phyloP scores from a whole-genome alignment of 345 rosid species.

The Hirschfeldia incana region DNA sequence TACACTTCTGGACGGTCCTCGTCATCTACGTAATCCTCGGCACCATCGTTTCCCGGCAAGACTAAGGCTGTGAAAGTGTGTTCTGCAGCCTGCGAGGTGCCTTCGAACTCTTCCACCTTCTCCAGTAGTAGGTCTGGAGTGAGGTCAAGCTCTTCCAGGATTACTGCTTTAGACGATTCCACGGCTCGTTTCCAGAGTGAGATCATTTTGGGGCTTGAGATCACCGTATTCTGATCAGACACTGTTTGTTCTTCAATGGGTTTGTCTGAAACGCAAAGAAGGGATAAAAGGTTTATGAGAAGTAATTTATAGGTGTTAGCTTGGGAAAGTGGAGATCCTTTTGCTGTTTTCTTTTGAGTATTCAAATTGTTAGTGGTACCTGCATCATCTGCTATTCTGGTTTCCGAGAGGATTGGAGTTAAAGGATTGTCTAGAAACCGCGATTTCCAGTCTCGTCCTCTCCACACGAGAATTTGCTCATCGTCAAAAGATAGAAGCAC shows the following conservation, averaged over 20 bases:
- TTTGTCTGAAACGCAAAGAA: conserved; percentile 25
- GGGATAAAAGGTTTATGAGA: neutral
- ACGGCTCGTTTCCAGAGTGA: conserved; percentile 70
- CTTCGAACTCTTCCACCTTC: conserved; percentile 76
- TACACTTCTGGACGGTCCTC: conserved; percentile 35
- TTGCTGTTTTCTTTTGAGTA: conserved; percentile 5
- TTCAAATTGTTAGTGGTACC: conserved; percentile 33
- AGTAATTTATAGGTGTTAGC: neutral
- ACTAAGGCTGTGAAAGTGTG: conserved; percentile 73
- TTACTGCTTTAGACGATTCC: conserved; percentile 64
- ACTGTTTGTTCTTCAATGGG: conserved; percentile 7
- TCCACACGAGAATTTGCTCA: conserved; percentile 90
- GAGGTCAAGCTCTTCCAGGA: conserved; percentile 56
- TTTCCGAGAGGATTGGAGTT: conserved; percentile 37
- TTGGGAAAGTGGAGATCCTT: neutral
- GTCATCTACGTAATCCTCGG: conserved; percentile 40
- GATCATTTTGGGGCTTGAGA: conserved; percentile 80
- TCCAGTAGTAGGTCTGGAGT: conserved; percentile 67
- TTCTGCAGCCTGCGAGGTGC: conserved; percentile 63
- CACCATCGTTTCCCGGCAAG: conserved; percentile 38
- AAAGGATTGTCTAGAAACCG: conserved; percentile 51
- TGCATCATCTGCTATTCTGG: conserved; percentile 36
- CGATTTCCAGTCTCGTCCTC: conserved; percentile 84
- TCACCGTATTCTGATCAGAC: conserved; percentile 34
- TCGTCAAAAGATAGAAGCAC: conserved; percentile 86